Percentiles rank a stretch among this genome's conserved stretches.
Evolutionary conservation across 2,329 filamentous ascomycete genomes (phyloP).

Genomic region (Sporothrix variecibatus): DNA sequence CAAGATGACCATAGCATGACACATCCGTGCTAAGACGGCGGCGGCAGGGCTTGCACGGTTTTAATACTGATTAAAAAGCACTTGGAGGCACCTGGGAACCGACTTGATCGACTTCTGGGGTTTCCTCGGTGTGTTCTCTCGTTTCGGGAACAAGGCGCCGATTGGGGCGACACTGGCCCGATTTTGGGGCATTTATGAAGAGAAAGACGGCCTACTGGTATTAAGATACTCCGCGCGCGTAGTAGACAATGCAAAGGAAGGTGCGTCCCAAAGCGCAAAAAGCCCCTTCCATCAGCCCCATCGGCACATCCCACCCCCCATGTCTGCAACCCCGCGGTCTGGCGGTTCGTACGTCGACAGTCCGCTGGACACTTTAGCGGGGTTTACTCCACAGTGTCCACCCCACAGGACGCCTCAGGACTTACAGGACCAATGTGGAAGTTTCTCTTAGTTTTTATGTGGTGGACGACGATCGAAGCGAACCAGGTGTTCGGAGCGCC

Average conservation of each 20-base stretch:
- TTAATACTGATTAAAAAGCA: too few relatives aligned
- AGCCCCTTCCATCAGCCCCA: neutral
- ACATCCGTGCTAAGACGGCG: slow-evolving; percentile 16
- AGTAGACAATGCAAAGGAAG: neutral
- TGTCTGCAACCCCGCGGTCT: neutral
- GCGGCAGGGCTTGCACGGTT: neutral
- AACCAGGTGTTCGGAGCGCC: neutral
- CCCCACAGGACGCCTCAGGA: neutral
- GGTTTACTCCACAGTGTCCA: slow-evolving; percentile 7
- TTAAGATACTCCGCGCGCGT: slow-evolving; percentile 13
- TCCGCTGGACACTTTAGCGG: neutral
- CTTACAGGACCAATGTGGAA: neutral
- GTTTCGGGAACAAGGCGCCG: slow-evolving; percentile 3
- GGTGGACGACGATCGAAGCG: neutral
- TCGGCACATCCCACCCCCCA: neutral
- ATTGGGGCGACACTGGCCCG: neutral
- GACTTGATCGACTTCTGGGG: neutral
- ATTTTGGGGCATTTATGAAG: neutral
- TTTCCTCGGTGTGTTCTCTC: neutral
- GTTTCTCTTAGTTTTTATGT: neutral
- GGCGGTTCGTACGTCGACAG: neutral
- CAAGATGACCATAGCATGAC: slow-evolving; percentile 25
- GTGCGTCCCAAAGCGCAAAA: neutral
- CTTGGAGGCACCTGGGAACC: too few relatives aligned
- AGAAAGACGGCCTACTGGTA: neutral